Evolutionary conservation across 1,284 basidiomycete genomes (phyloP).

Genomic region (Pseudozyma thailandica): DNA sequence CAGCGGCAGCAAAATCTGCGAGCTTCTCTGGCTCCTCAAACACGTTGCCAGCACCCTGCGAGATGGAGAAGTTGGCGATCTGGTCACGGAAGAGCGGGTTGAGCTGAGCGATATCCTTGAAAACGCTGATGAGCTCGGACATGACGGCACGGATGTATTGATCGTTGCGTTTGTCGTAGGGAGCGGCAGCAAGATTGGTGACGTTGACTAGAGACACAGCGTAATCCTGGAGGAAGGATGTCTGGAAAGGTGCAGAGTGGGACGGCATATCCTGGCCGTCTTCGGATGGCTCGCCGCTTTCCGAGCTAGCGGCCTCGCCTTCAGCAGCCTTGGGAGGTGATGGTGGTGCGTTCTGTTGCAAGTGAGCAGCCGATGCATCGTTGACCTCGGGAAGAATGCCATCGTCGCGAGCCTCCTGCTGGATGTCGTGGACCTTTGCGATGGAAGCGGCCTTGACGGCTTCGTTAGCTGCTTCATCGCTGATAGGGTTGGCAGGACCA

Average conservation of each 20-base stretch:
- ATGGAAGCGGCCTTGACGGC: constrained; percentile 38
- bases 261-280: constrained; percentile 50
- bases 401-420: constrained; percentile 48
- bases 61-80: constrained; percentile 95
- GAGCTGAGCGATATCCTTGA: constrained; percentile 97
- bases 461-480: constrained; percentile 51
- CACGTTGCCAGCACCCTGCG: constrained; percentile 93
- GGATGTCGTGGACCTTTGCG: constrained; percentile 53
- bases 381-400: constrained; percentile 46
- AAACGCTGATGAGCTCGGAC: constrained; percentile 94
- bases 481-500: constrained; percentile 48
- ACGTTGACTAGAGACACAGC: constrained; percentile 91
- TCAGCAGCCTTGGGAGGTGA: constrained; percentile 25
- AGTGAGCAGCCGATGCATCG: constrained; percentile 36
- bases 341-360: constrained; percentile 30
- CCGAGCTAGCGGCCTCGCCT: neutral
- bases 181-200: constrained; percentile 80
- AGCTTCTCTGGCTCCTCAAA: constrained; percentile 99
- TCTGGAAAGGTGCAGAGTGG: constrained; percentile 75
- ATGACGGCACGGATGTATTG: constrained; percentile 90
- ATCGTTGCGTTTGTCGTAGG: constrained; percentile 82
- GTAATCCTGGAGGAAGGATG: constrained; percentile 89
- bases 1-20: constrained; percentile 96
- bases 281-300: constrained; percentile 5
- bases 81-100: constrained; percentile 98